phyloP scores from a whole-genome alignment of 2,329 filamentous ascomycete species.

The Paraphaeosphaeria minitans region DNA sequence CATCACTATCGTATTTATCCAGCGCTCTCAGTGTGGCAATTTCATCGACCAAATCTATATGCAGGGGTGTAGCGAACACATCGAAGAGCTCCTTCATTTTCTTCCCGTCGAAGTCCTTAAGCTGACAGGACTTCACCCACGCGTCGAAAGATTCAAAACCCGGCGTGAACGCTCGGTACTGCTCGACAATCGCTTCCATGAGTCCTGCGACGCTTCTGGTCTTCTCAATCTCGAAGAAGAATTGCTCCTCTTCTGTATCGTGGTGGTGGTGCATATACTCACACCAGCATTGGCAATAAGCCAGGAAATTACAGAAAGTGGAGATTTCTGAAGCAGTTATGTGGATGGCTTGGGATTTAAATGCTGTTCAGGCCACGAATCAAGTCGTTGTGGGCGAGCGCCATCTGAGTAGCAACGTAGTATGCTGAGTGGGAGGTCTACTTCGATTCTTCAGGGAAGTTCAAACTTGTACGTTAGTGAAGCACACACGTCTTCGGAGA shows the following conservation, averaged over 20 bases:
- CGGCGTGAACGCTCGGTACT: conserved; percentile 61
- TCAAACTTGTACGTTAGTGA: neutral
- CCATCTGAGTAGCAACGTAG: conserved; percentile 65
- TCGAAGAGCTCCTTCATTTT: conserved; percentile 22
- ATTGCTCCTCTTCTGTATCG: conserved; percentile 63
- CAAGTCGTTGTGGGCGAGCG: conserved; percentile 65
- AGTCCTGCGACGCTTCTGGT: conserved; percentile 57
- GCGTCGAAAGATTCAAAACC: conserved; percentile 51
- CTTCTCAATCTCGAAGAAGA: conserved; percentile 62
- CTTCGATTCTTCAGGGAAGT: conserved; percentile 9
- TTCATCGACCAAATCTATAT: conserved; percentile 26
- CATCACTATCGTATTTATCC: conserved; percentile 21
- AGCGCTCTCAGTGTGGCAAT: conserved; percentile 25
- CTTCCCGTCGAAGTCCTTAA: conserved; percentile 17
- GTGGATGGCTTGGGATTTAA: conserved; percentile 59
- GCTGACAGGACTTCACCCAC: conserved; percentile 23
- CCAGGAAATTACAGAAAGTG: conserved; percentile 50
- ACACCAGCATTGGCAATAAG: conserved; percentile 44
- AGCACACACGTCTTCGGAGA: conserved; percentile 31
- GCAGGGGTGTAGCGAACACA: conserved; percentile 22
- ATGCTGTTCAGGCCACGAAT: conserved; percentile 69
- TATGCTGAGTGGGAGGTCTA: conserved; percentile 39
- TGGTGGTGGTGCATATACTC: conserved; percentile 66
- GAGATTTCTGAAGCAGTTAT: conserved; percentile 59
- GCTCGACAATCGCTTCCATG: conserved; percentile 59